Base-by-base conservation (phyloP, 805 yeast species). In the Pichia occidentalis region DNA sequence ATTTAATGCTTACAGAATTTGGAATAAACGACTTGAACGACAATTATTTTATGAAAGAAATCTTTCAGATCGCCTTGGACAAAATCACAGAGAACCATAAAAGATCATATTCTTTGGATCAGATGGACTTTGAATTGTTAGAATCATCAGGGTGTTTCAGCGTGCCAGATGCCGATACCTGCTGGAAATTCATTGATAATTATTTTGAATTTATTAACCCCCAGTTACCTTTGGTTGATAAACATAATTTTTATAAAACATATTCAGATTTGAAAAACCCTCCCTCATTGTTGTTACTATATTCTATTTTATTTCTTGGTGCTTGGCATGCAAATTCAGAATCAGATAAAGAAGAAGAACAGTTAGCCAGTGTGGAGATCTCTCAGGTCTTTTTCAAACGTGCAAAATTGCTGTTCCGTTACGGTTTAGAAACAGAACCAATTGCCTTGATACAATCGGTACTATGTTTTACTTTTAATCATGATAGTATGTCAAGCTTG, bases 181-280 rank as follows among this genome's bases (percentile, higher is more conserved):
- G 83, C 43, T 75, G 75, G 53, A 80, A 73, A 45, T 64, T 79
- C 42, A 69, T 85, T 29, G 67, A 75, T 30, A 63, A 70, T 34
- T 85, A 70, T 57, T 85, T 85, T 49, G 73, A 69, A 31, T 71
- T 71, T 43, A 69, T 82, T 25, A 73, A 71, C 35, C 72, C 73
- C 40, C 73, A 81, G 29, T 85, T 83, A 49, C 94, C 94, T 7
- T 71, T 83, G 17, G 64, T 84, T 35, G 77, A 84, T 59, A 64
- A 77, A 33, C 64, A 74, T 0, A 67, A 67, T 50, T 84, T 84
- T 55, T 70, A 80, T 75, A 53, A 63, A 30, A 68, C 65, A 40
- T 75, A 78, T 53, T 68, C 71, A 48, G 77, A 80, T 32, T 63
- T 73, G 1, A 56, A 67, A 13, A 73, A 75, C 50, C 77, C 73